Base-by-base conservation (phyloP, 768 basidiomycete species). In the Pleurotus djamor region DNA sequence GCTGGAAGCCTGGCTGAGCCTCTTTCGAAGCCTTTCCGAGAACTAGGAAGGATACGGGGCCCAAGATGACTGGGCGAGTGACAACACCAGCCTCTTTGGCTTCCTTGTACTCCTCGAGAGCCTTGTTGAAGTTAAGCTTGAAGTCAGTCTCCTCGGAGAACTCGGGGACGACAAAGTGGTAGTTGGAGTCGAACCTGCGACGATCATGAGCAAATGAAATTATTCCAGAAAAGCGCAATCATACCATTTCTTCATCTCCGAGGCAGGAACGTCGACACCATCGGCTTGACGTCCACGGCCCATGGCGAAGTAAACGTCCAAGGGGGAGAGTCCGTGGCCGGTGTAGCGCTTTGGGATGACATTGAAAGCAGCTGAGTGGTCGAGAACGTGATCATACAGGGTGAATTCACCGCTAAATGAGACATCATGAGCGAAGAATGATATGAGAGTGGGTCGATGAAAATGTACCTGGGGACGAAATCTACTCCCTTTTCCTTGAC, bases 201-300 rank as follows among this genome's bases (percentile, higher is more conserved):
- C 62, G 35, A 59, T 56, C 49, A 59, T 54, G 51, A 57, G 17
- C 54, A 57, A 59, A 60, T 36, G 47, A 35, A 12, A 14, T 35
- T 60, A 21, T 36, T 37, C 35, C 43, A 55, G 41, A 17, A 35
- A 57, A 33, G 58, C 16, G 47, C 43, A 38, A 34, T 79, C 87
- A 67, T 70, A 93, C 96, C 97, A 99, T 78, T 98, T 98, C 85
- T 97, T 98, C 97, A 98, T 98, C 82, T 98, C 96, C 64, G 86
- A 94, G 50, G 96, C 94, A 52, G 93, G 94, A 64, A 98, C 94
- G 78, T 99, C 97, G 67, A 98, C 96, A 61, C 87, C 89, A 63
- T 86, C 92, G 44, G 90, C 83, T 77, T 99, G 97, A 65, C 96
- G 93, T 59, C 97, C 97, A 77, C 97, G 96, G 57, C 96, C 97